Percentiles rank a stretch among this genome's conserved stretches.
phyloP scores from a whole-genome alignment of 1,284 basidiomycete species.

The Meira nashicola region DNA sequence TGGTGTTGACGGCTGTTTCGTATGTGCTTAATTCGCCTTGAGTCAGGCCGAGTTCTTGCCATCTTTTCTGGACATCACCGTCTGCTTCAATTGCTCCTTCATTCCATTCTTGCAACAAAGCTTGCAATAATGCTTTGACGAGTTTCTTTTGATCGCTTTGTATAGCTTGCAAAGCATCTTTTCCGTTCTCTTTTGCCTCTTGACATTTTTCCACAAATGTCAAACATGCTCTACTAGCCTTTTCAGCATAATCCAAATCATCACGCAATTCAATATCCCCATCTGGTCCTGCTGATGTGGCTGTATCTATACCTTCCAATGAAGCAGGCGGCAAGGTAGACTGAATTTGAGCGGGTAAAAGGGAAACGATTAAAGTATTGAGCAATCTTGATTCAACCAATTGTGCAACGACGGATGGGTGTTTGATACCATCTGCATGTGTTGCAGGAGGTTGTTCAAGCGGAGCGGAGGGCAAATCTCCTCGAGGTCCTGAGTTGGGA shows the following conservation, averaged over 20 bases:
- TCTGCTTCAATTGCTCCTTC: not conserved
- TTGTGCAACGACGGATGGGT: slow-evolving; percentile 46
- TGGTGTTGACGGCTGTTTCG: not conserved
- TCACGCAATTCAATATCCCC: slow-evolving; percentile 61
- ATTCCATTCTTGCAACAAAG: not conserved
- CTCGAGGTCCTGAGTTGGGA: slow-evolving; percentile 54
- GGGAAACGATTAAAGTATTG: slow-evolving; percentile 38
- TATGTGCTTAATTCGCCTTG: slow-evolving; percentile 6
- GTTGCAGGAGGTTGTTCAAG: slow-evolving; percentile 49
- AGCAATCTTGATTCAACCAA: slow-evolving; percentile 36
- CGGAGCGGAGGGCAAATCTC: slow-evolving; percentile 55
- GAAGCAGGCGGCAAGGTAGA: slow-evolving; percentile 19
- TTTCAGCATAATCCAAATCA: slow-evolving; percentile 78
- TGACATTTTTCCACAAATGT: slow-evolving; percentile 27
- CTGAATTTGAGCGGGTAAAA: slow-evolving; percentile 21
- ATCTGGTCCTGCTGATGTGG: slow-evolving; percentile 61
- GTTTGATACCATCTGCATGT: slow-evolving; percentile 17
- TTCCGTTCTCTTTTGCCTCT: slow-evolving; percentile 6
- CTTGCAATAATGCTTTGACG: not conserved
- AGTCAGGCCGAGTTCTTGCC: slow-evolving; percentile 15
- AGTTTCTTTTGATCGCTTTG: slow-evolving; percentile 2
- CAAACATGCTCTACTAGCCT: slow-evolving; percentile 62
- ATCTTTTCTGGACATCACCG: not conserved
- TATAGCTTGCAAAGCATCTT: not conserved
- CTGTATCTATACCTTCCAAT: slow-evolving; percentile 11